Conservation (phyloP, 192 early-diverging fungal species). For the Oehlia diaphana region DNA sequence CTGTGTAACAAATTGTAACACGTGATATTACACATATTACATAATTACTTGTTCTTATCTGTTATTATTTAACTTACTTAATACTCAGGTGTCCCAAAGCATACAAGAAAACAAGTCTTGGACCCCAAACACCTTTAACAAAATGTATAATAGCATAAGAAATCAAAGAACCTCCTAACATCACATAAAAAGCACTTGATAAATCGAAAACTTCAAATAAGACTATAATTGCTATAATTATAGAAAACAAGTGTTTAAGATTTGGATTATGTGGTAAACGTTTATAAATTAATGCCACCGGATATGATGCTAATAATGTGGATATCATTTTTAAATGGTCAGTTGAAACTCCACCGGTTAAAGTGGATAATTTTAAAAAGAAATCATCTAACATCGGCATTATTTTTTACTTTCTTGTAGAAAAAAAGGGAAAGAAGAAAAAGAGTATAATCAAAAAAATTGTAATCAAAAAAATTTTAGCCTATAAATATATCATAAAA, state of each 20-base stretch:
- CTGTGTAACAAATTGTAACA: neutral
- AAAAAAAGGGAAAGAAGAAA: neutral
- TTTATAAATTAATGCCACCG: conserved; percentile 54
- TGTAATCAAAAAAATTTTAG: neutral
- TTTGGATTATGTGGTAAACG: conserved; percentile 47
- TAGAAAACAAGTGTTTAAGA: conserved; percentile 59
- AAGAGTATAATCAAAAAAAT: neutral
- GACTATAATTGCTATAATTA: conserved; percentile 52
- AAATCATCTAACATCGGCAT: neutral
- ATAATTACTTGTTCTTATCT: no score
- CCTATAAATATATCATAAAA: no score
- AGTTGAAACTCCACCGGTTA: conserved; percentile 43
- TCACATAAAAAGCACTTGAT: conserved; percentile 56
- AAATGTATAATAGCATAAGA: conserved; percentile 54
- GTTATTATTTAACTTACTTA: conserved; percentile 41
- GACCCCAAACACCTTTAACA: conserved; percentile 48
- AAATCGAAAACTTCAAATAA: conserved; percentile 58
- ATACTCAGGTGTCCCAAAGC: conserved; percentile 68
- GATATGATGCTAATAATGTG: conserved; percentile 58
- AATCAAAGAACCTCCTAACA: conserved; percentile 49
- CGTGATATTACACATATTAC: no score
- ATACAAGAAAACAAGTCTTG: conserved; percentile 57
- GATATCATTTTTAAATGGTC: conserved; percentile 63
- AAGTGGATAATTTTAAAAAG: neutral
- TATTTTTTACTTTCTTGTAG: neutral